phyloP scores from a whole-genome alignment of 768 basidiomycete genomes.

The Trichaptum fuscoviolaceum region DNA sequence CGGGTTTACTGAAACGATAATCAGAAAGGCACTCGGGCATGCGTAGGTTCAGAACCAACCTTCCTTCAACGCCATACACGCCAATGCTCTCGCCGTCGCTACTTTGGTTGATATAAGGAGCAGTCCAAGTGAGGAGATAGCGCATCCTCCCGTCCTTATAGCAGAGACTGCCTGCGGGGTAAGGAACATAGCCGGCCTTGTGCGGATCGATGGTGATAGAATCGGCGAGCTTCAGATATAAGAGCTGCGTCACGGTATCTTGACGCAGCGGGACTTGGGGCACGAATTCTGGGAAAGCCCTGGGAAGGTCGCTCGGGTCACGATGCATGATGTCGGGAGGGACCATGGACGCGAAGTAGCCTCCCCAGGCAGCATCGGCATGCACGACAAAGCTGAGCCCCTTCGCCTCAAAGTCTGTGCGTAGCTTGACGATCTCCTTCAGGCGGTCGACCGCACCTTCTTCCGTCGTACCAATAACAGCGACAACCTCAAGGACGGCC shows the following conservation, averaged over 20 bases:
- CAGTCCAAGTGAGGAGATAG: slow-evolving; percentile 34
- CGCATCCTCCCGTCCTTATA: slow-evolving; percentile 35
- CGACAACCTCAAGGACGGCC: slow-evolving; percentile 38
- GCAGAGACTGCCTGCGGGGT: slow-evolving; percentile 37
- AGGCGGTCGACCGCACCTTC: slow-evolving; percentile 40
- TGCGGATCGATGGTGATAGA: slow-evolving; percentile 40
- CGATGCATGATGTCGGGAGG: slow-evolving; percentile 11
- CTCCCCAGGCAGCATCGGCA: slow-evolving; percentile 44
- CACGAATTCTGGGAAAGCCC: slow-evolving; percentile 13
- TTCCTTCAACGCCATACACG: slow-evolving; percentile 43
- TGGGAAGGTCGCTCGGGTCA: background rate
- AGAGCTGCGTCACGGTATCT: slow-evolving; percentile 26
- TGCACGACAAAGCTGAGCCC: slow-evolving; percentile 38
- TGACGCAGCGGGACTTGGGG: slow-evolving; percentile 26
- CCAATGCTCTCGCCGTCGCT: slow-evolving; percentile 32
- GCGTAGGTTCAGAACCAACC: slow-evolving; percentile 23
- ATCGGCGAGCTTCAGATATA: slow-evolving; percentile 25
- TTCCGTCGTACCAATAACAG: slow-evolving; percentile 39
- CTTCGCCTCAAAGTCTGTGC: slow-evolving; percentile 24
- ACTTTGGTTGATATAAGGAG: slow-evolving; percentile 25
- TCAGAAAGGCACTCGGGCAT: slow-evolving; percentile 2
- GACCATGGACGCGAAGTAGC: slow-evolving; percentile 34
- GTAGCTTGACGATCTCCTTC: slow-evolving; percentile 29
- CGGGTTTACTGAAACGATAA: slow-evolving; percentile 34
- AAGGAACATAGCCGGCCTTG: slow-evolving; percentile 38